Evolutionary conservation across 75 land plant species (phyloP).

Genomic region (Adiantum capillusveneris): DNA sequence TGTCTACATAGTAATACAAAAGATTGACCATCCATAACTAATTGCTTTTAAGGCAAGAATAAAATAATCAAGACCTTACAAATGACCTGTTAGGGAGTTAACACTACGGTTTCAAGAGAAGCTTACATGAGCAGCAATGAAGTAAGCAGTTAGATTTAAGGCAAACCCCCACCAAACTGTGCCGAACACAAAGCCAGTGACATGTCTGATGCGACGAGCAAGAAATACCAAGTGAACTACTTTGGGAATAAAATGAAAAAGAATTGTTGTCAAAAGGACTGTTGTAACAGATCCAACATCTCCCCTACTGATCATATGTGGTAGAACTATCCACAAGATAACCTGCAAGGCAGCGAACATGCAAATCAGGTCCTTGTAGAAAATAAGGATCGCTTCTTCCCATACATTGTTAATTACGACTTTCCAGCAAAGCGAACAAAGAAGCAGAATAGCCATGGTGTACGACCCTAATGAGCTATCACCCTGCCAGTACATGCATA

Average conservation of each 20-base stretch:
- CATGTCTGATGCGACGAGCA: slow-evolving; percentile 73
- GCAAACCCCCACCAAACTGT: slow-evolving; percentile 88
- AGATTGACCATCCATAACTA: background rate
- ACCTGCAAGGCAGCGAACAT: too few species aligned
- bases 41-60: background rate
- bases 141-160: slow-evolving; percentile 76
- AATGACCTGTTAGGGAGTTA: too few species aligned
- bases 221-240: slow-evolving; percentile 57
- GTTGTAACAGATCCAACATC: slow-evolving; percentile 52
- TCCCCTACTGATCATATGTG: slow-evolving; percentile 50
- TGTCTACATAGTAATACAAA: too few species aligned
- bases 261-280: slow-evolving; percentile 50
- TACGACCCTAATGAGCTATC: too few species aligned
- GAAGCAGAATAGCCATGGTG: too few species aligned
- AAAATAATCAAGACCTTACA: too few species aligned
- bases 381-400: too few species aligned
- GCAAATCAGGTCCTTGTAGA: too few species aligned
- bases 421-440: too few species aligned
- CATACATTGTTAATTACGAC: too few species aligned
- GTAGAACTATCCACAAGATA: slow-evolving; percentile 65
- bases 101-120: too few species aligned
- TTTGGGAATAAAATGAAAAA: slow-evolving; percentile 78
- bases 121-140: slow-evolving; percentile 88
- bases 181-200: slow-evolving; percentile 83
- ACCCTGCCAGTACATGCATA: too few species aligned